A percentile compares a stretch with the other conserved stretches of the same genome.
Evolutionary conservation across 305 asterid species (phyloP).

Genomic region (Fraxinus xanthoxyloides): DNA sequence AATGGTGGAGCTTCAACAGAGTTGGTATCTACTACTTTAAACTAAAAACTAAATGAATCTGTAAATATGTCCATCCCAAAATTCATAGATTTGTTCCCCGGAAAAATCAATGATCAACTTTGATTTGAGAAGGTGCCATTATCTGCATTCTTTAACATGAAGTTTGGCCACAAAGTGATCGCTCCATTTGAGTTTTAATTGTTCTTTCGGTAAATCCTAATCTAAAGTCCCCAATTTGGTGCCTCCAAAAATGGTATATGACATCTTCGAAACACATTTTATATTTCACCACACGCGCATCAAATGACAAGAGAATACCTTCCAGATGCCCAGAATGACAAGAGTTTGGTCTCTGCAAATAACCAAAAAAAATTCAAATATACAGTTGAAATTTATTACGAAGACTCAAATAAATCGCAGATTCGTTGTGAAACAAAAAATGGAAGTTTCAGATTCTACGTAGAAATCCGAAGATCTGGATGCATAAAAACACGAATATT

Average conservation of each 20-base stretch:
- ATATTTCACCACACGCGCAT: constrained; percentile 1
- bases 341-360: constrained; percentile 38
- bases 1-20: neutral
- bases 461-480: neutral
- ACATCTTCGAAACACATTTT: neutral
- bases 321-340: constrained; percentile 36
- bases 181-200: neutral
- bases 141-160: constrained; percentile 1
- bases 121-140: neutral
- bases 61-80: neutral
- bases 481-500: neutral
- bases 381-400: neutral
- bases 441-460: constrained; percentile 8
- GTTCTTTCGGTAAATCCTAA: neutral
- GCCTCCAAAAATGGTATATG: constrained; percentile 1
- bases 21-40: neutral
- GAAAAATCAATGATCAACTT: neutral
- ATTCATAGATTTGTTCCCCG: neutral
- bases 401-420: neutral
- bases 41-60: neutral
- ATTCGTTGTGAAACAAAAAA: neutral
- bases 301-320: constrained; percentile 34
- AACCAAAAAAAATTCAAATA: constrained; percentile 8
- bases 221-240: neutral
- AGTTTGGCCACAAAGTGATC: neutral